Evolutionary conservation across 2,329 filamentous ascomycete genomes (phyloP), one percentile per base, ranked within the genome.

Genomic region (Ceratocystiopsis brevicomis): DNA sequence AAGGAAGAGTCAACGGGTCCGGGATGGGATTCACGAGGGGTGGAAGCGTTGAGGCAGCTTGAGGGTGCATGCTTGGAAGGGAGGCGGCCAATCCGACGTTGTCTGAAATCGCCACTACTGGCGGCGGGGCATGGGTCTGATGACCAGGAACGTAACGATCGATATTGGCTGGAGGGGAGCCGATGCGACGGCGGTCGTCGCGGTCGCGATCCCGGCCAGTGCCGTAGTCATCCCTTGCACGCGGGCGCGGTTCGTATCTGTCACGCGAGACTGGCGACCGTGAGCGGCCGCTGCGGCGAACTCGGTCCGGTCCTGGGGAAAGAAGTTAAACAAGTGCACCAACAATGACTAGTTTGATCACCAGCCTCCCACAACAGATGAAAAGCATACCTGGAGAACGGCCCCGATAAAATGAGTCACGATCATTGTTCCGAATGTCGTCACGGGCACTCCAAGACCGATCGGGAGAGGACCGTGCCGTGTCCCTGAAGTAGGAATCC

Each of bases 101-200:
- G 25, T 30, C 25, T 10, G 71, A 67, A 6, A 87, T 61, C 10
- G 78, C 79, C 49, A 85, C 85, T 2, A 65, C 54, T 14, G 70
- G 58, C 13, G 30, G 17, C 17, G 19, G 66, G 62, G 33, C 55
- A 55, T 45, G 55, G 60, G 43, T 80, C 75, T 38, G 18, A 51
- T 84, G 78, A 16, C 81, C 81, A 1, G 84, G 84, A 17, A 90
- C 78, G 55, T 90, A 90, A 52, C 84, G 76, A 57, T 92, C 84
- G 50, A 92, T 90, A 46, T 81, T 81, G 45, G 78, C 71, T 30
- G 79, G 64, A 48, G 78, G 65, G 11, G 77, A 69, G 56, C 69
- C 53, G 52, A 83, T 58, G 38, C 73, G 71, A 45, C 78, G 74
- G 44, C 67, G 63, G 51, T 79, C 76, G 45, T 83, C 76, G 43